Conservation (phyloP, 73 alveolate genomes). For the Symbiodinium natans region DNA sequence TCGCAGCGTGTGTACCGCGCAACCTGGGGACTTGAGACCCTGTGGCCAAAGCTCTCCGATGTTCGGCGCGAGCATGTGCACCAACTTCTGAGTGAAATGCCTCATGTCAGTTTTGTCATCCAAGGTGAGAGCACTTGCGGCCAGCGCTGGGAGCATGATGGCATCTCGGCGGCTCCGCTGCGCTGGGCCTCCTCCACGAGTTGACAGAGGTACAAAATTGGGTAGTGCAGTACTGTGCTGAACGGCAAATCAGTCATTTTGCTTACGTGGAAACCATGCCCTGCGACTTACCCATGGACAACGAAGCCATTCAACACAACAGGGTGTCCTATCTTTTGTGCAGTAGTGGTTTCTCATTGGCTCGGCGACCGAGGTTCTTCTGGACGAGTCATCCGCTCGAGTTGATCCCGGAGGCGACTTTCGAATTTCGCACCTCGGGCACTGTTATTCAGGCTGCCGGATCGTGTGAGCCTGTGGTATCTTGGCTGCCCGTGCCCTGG, state of each 20-base stretch:
- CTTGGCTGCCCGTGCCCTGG: neutral
- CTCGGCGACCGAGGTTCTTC: neutral
- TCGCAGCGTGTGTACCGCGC: neutral
- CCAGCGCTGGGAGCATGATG: too few species aligned
- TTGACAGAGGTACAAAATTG: neutral
- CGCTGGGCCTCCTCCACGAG: too few species aligned
- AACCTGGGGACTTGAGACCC: neutral
- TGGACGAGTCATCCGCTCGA: too few species aligned
- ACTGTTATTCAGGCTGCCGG: neutral
- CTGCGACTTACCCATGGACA: too few species aligned
- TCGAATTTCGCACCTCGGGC: neutral
- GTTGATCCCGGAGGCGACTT: too few species aligned
- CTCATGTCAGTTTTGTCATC: neutral
- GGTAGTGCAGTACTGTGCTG: neutral
- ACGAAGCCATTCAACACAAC: too few species aligned
- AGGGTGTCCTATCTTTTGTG: neutral
- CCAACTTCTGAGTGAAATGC: neutral
- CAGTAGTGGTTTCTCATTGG: neutral
- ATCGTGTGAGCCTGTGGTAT: neutral
- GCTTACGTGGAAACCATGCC: neutral
- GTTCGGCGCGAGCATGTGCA: neutral
- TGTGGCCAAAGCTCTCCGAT: neutral
- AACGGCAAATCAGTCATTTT: neutral
- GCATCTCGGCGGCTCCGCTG: too few species aligned
- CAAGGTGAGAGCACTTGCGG: too few species aligned